phyloP scores from a whole-genome alignment of 2,329 filamentous ascomycete species.

The Knufia fluminis region DNA sequence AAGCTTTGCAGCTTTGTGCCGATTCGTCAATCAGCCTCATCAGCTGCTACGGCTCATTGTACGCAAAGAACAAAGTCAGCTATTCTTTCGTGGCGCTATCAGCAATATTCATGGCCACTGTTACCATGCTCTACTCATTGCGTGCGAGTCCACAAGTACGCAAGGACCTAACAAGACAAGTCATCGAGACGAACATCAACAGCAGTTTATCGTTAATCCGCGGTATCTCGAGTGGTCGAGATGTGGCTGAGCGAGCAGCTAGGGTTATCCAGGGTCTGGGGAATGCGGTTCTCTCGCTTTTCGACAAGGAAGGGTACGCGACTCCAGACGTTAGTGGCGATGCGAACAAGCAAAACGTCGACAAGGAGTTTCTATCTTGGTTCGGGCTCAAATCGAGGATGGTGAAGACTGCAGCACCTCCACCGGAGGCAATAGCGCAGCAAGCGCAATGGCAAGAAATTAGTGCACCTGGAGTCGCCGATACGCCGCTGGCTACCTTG shows the following conservation, averaged over 20 bases:
- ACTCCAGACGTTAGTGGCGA: constrained; percentile 1
- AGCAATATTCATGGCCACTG: constrained; percentile 25
- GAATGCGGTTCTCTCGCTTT: constrained; percentile 17
- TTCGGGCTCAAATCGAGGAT: constrained; percentile 20
- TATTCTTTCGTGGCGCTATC: constrained; percentile 25
- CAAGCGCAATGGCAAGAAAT: neutral
- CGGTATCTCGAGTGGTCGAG: constrained; percentile 14
- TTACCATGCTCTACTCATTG: constrained; percentile 25
- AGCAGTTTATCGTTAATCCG: constrained; percentile 5
- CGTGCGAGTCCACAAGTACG: constrained; percentile 18
- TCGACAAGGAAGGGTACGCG: constrained; percentile 12
- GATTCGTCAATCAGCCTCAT: constrained; percentile 9
- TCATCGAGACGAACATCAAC: constrained; percentile 10
- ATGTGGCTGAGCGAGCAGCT: constrained; percentile 18
- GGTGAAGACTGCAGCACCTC: neutral
- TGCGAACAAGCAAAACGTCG: constrained; percentile 11
- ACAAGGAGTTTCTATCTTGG: constrained; percentile 23
- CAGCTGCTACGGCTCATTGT: constrained; percentile 13
- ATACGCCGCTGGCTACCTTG: constrained; percentile 5
- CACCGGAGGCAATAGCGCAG: neutral
- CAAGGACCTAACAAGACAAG: constrained; percentile 8
- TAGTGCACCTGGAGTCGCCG: neutral
- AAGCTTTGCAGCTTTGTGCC: constrained; percentile 5
- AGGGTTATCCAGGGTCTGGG: constrained; percentile 19
- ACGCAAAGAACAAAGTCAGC: constrained; percentile 24